Evolutionary conservation across 2,329 filamentous ascomycete species (phyloP).

Genomic region (Pseudogymnoascus sp.): DNA sequence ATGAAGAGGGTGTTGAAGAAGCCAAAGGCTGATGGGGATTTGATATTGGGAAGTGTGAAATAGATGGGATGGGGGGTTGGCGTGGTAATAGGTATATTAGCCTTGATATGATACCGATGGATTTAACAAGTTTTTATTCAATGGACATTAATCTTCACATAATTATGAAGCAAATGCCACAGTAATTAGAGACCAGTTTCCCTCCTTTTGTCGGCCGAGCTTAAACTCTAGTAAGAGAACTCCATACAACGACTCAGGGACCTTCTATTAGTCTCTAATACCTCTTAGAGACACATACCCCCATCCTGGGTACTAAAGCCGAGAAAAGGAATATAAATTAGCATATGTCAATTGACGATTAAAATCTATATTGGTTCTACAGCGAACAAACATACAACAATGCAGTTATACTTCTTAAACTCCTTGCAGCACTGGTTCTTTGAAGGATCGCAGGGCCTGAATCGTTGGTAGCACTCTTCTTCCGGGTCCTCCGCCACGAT

Average conservation of each 20-base stretch:
- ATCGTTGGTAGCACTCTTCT: too few relatives aligned
- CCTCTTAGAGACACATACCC: too few relatives aligned
- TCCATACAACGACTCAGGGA: background rate
- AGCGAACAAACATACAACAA: too few relatives aligned
- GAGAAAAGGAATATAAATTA: too few relatives aligned
- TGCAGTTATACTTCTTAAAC: too few relatives aligned
- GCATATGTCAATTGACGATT: too few relatives aligned
- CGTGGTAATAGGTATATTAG: background rate
- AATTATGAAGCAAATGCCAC: background rate
- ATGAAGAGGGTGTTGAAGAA: background rate
- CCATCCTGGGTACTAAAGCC: too few relatives aligned
- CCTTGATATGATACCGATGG: background rate
- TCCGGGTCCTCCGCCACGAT: too few relatives aligned
- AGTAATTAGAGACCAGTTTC: background rate
- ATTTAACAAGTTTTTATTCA: background rate
- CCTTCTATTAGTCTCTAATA: too few relatives aligned
- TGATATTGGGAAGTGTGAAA: background rate
- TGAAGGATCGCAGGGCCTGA: too few relatives aligned
- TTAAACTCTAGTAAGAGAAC: background rate
- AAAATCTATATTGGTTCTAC: too few relatives aligned
- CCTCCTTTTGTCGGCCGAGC: background rate
- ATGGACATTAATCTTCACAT: background rate
- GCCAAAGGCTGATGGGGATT: background rate
- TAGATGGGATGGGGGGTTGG: background rate
- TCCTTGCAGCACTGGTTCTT: too few relatives aligned